phyloP scores from a whole-genome alignment of 495 filamentous ascomycete genomes.

The Friedmanniomyces simplex region DNA sequence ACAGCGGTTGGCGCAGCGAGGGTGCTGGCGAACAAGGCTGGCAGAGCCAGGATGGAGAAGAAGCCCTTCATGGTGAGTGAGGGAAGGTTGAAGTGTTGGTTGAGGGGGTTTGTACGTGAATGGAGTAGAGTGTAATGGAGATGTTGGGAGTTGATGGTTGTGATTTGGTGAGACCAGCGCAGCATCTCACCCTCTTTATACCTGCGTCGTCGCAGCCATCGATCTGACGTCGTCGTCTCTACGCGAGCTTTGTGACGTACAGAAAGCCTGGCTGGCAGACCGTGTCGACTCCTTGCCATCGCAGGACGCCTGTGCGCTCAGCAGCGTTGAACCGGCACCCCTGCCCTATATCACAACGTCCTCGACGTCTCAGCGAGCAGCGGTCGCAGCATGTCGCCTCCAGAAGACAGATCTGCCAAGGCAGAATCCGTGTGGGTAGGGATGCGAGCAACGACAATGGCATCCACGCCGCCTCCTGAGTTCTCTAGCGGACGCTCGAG shows the following conservation, averaged over 20 bases:
- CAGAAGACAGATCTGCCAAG: no score
- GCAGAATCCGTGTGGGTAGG: no score
- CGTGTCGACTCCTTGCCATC: neutral
- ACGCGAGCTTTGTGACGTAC: neutral
- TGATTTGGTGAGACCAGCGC: neutral
- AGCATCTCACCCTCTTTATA: neutral
- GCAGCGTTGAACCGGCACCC: neutral
- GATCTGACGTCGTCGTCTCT: neutral
- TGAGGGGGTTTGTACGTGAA: neutral
- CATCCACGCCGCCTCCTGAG: no score
- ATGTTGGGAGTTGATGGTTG: neutral
- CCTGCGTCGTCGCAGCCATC: neutral
- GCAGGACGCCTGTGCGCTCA: neutral
- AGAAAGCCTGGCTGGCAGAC: neutral
- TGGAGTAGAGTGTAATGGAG: neutral
- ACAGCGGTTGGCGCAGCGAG: conserved; percentile 10
- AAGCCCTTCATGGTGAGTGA: conserved; percentile 13
- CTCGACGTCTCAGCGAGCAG: no score
- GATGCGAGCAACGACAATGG: no score
- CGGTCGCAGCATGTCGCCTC: no score
- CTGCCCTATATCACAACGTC: no score
- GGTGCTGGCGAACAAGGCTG: conserved; percentile 12
- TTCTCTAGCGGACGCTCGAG: no score
- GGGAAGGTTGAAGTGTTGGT: neutral
- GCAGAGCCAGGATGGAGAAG: conserved; percentile 12